Evolutionary conservation across 371 early-diverging fungal species (phyloP), one percentile per base, ranked within the genome.

Genomic region (Syncephalis fuscata): DNA sequence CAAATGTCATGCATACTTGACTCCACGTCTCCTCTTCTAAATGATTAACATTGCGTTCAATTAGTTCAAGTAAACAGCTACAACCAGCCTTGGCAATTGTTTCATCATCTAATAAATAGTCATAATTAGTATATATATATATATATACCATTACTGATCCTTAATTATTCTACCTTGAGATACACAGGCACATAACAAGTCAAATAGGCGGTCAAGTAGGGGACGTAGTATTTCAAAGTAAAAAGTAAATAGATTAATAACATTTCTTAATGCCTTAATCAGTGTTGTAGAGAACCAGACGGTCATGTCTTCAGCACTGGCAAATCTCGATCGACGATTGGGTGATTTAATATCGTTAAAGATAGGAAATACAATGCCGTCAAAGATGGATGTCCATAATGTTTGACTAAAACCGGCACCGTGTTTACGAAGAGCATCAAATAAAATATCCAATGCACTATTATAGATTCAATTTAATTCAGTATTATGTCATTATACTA

Each of bases 81-180:
- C 84, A 82, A 1, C 95, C 95, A 49, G 92, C 88, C 43, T 82
- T 68, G n/a, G 87, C 83, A 48, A 94, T 68, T 0, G 88, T 80
- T 56, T 92, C 90, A 56, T 88, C 85, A 49, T 88, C 90, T 69
- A 32, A 32, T 11, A 32, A 7, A 32, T 11, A 32, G 11, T 32
- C 32, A 32, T 32, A 11, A 32, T 7, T 32, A 32, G 32, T 32
- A 4, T 32, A 32, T 32, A 32, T 11, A 32, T 4, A 7, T 7
- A 11, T 32, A 32, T 4, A 32, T 11, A 32, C n/a, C n/a, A n/a
- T n/a, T n/a, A n/a, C n/a, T n/a, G n/a, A 16, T 20, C 20, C 19
- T n/a, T 7, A 3, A 10, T 60, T 63, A 69, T 68, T 70, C n/a
- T 32, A 32, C 32, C 32, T 71, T 91, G 92, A 17, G 76, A 77